These are phyloP conservation scores for Tricholoma bakamatsutake DNA, from an alignment of 768 basidiomycete species.

Conservation along the genomic window DNA sequence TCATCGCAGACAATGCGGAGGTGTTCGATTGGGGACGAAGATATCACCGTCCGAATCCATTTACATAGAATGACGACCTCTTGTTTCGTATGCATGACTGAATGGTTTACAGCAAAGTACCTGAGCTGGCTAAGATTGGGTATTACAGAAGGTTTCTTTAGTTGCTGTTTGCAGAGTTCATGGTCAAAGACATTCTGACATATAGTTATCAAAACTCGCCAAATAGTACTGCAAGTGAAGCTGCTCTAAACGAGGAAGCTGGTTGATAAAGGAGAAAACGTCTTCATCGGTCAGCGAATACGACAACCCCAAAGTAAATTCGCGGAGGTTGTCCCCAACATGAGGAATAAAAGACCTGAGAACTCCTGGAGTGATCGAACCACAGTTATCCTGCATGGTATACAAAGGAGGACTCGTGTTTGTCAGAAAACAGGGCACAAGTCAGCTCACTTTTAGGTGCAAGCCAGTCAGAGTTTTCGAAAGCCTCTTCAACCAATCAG, in stretches of 20 bases:
- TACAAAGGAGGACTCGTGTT: neutral
- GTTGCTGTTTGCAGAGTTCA: slow-evolving; percentile 32
- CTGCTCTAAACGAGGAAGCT: slow-evolving; percentile 32
- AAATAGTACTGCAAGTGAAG: slow-evolving; percentile 47
- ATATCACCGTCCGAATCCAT: slow-evolving; percentile 31
- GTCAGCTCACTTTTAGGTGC: slow-evolving; percentile 34
- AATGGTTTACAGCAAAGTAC: slow-evolving; percentile 26
- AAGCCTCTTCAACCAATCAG: slow-evolving; percentile 38
- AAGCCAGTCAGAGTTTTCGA: slow-evolving; percentile 29
- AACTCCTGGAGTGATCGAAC: slow-evolving; percentile 59
- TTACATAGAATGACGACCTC: slow-evolving; percentile 24
- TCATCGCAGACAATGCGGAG: slow-evolving; percentile 24
- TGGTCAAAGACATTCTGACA: neutral
- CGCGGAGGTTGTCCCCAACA: slow-evolving; percentile 24
- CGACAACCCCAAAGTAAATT: slow-evolving; percentile 47
- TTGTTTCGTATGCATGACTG: slow-evolving; percentile 8
- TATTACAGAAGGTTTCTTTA: slow-evolving; percentile 24
- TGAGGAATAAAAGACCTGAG: slow-evolving; percentile 38
- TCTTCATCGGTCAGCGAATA: slow-evolving; percentile 54
- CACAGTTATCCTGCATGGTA: slow-evolving; percentile 45
- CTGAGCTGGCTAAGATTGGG: slow-evolving; percentile 22
- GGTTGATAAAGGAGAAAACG: slow-evolving; percentile 39
- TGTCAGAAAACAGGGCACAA: neutral
- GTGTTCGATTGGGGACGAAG: slow-evolving; percentile 24
- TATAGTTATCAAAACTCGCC: slow-evolving; percentile 25